Conservation (phyloP, 1,139 yeast species). For the Kodamaea anthophila region DNA sequence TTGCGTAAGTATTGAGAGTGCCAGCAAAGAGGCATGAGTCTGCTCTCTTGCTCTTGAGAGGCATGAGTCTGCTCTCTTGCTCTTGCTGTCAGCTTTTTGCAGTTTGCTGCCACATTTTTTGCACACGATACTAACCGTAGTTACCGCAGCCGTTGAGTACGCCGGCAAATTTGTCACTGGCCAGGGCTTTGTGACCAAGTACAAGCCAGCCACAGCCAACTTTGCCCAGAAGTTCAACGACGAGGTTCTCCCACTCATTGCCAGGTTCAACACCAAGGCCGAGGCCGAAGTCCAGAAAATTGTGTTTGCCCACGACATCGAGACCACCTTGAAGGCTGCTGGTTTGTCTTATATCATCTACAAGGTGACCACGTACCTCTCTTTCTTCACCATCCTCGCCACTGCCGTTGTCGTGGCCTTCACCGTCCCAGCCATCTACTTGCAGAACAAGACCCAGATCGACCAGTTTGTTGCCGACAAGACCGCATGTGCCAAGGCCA, state of each 20-base stretch:
- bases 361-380: conserved; percentile 70
- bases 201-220: conserved; percentile 45
- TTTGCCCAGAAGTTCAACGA: conserved; percentile 37
- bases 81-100: conserved; percentile 1
- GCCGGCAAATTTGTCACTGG: conserved; percentile 62
- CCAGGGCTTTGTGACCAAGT: conserved; percentile 63
- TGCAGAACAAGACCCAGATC: conserved; percentile 70
- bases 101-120: too few relatives aligned
- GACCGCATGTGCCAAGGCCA: conserved; percentile 49
- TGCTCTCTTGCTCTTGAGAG: too few relatives aligned
- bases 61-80: background rate
- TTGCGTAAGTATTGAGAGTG: conserved; percentile 35
- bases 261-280: conserved; percentile 32
- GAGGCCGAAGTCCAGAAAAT: conserved; percentile 54
- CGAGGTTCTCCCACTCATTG: conserved; percentile 38
- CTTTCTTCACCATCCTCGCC: conserved; percentile 63
- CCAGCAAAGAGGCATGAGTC: too few relatives aligned
- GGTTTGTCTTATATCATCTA: conserved; percentile 58
- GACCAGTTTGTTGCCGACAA: conserved; percentile 64
- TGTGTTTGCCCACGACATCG: conserved; percentile 60
- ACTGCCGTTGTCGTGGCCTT: conserved; percentile 57
- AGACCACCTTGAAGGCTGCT: conserved; percentile 68
- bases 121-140: conserved; percentile 16
- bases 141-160: conserved; percentile 66
- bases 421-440: conserved; percentile 70